A percentile compares a stretch with the other conserved stretches of the same genome.
Evolutionary conservation across 2,329 filamentous ascomycete genomes (phyloP).

Genomic region (Chrysoporthe deuterocubensis): DNA sequence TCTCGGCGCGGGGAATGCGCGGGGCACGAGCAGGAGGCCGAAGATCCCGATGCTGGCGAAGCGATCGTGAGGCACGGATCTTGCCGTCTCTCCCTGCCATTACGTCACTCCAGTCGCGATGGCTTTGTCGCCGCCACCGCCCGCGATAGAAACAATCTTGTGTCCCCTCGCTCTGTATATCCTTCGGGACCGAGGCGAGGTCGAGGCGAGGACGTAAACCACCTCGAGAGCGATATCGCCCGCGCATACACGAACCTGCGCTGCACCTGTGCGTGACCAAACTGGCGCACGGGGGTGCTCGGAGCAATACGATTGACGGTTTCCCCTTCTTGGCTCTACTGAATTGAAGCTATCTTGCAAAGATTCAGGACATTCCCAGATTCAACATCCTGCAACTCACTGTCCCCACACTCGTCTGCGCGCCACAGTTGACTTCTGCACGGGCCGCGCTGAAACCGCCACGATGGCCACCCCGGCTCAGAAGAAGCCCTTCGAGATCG

Average conservation of each 20-base stretch:
- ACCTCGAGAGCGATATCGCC: neutral
- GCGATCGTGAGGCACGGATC: no score
- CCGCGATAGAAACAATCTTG: neutral
- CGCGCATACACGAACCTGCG: no score
- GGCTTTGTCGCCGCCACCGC: neutral
- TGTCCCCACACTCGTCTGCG: neutral
- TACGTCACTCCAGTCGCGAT: conserved; percentile 2
- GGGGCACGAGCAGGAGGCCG: no score
- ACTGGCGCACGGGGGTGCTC: neutral
- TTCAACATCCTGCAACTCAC: neutral
- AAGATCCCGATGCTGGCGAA: no score
- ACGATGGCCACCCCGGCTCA: conserved; percentile 2
- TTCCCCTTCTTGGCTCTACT: neutral
- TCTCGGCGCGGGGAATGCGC: no score
- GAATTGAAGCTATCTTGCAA: neutral
- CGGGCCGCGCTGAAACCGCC: neutral
- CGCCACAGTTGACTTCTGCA: neutral
- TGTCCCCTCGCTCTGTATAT: neutral
- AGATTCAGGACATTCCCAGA: neutral
- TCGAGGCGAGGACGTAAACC: neutral
- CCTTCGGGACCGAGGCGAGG: neutral
- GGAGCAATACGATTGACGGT: neutral
- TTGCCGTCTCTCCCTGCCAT: neutral
- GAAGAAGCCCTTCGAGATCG: conserved; percentile 37
- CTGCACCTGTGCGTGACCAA: no score